phyloP scores from a whole-genome alignment of 2,329 filamentous ascomycete species.

The Alternaria panax region DNA sequence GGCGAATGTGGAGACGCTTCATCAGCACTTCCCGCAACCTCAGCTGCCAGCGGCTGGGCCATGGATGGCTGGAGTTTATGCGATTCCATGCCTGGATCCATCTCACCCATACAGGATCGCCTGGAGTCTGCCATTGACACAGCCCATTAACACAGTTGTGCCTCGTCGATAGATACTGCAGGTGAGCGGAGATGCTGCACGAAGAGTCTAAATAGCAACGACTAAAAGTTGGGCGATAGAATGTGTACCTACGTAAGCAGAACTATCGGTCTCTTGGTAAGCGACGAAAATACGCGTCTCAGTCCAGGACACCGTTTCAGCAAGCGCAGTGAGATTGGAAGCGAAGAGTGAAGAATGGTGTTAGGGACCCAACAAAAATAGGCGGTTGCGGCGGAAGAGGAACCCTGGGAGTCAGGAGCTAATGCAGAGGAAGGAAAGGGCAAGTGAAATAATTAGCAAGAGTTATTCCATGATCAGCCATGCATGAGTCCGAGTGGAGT shows the following conservation, averaged over 20 bases:
- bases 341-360: slow-evolving; percentile 1
- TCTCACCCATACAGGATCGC: slow-evolving; percentile 6
- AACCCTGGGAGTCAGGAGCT: slow-evolving; percentile 3
- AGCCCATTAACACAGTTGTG: slow-evolving; percentile 5
- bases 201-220: slow-evolving; percentile 1
- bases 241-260: neutral
- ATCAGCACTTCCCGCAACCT: slow-evolving; percentile 21
- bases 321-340: slow-evolving; percentile 2
- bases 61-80: slow-evolving; percentile 20
- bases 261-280: neutral
- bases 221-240: neutral
- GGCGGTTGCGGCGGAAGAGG: neutral
- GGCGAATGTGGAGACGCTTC: slow-evolving; percentile 20
- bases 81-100: slow-evolving; percentile 7
- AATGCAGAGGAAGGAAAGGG: slow-evolving; percentile 23
- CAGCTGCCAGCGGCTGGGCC: slow-evolving; percentile 13
- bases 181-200: slow-evolving; percentile 5
- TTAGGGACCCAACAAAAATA: slow-evolving; percentile 1
- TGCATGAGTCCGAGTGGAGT: slow-evolving; percentile 28
- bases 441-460: slow-evolving; percentile 38
- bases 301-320: slow-evolving; percentile 1
- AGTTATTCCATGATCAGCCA: slow-evolving; percentile 38
- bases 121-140: neutral
- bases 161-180: slow-evolving; percentile 1
- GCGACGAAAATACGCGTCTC: slow-evolving; percentile 1